phyloP scores from a whole-genome alignment of 768 basidiomycete species.

The Kwoniella sp. region DNA sequence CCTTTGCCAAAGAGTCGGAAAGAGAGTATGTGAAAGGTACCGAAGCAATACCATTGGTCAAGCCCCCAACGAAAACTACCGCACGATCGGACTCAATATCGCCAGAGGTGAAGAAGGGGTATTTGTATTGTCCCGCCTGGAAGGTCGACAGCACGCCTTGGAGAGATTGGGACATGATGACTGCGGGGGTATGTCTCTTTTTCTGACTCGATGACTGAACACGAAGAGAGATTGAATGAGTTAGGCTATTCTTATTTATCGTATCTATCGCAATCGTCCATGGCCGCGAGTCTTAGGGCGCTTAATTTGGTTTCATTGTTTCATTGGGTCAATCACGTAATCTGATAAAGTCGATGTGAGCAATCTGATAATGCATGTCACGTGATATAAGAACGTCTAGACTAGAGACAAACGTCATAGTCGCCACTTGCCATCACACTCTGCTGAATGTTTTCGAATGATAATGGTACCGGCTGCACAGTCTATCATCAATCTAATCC shows the following conservation, averaged over 20 bases:
- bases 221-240: too few relatives aligned
- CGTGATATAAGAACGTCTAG: background rate
- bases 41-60: conserved; percentile 45
- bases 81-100: conserved; percentile 32
- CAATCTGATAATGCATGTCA: background rate
- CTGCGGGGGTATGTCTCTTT: too few relatives aligned
- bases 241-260: too few relatives aligned
- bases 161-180: conserved; percentile 11
- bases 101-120: conserved; percentile 44
- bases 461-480: too few relatives aligned
- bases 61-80: conserved; percentile 50
- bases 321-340: too few relatives aligned
- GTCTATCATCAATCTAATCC: too few relatives aligned
- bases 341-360: too few relatives aligned
- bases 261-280: too few relatives aligned
- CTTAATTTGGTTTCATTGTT: too few relatives aligned
- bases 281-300: too few relatives aligned
- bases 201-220: too few relatives aligned
- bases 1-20: conserved; percentile 27
- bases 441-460: too few relatives aligned
- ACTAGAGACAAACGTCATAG: background rate
- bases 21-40: conserved; percentile 34
- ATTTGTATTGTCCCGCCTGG: conserved; percentile 17
- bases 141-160: conserved; percentile 11
- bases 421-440: background rate